Percentiles rank a stretch among this genome's conserved stretches.
These are phyloP conservation scores for Phytopythium oedochilum DNA, from an alignment of 352 stramenopile genomes.

Conservation along the genomic window DNA sequence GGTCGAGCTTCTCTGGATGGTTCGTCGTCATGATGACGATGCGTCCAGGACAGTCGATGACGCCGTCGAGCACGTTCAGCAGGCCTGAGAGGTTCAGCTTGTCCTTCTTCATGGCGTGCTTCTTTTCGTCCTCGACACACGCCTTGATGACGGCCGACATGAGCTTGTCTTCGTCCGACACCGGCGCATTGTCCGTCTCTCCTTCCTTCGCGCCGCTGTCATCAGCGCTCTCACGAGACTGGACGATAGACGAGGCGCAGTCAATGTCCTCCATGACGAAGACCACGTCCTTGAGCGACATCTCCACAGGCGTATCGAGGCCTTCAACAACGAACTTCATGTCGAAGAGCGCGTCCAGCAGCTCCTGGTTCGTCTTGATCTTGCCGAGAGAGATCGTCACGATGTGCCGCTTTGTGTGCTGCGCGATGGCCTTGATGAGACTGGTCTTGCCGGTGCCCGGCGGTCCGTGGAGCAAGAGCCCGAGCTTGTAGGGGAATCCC, in stretches of 20 bases:
- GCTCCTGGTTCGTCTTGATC: conserved; percentile 79
- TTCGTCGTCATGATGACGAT: conserved; percentile 95
- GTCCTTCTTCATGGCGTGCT: conserved; percentile 28
- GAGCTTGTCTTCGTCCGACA: not conserved
- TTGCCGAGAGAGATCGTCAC: conserved; percentile 69
- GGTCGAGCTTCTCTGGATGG: conserved; percentile 91
- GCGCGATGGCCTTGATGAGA: conserved; percentile 86
- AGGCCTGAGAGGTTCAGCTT: conserved; percentile 83
- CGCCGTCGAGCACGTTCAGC: conserved; percentile 89
- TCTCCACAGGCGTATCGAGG: conserved; percentile 55
- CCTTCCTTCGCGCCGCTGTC: not conserved
- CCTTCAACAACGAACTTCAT: conserved; percentile 57
- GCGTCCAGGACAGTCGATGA: conserved; percentile 84
- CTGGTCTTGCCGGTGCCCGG: conserved; percentile 90
- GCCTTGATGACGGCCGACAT: conserved; percentile 56
- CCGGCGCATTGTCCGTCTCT: conserved; percentile 28
- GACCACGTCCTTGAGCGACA: conserved; percentile 82
- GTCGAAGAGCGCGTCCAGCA: conserved; percentile 82
- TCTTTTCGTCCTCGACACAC: conserved; percentile 24
- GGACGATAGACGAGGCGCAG: conserved; percentile 75
- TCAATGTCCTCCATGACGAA: conserved; percentile 92
- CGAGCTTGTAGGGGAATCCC: conserved; percentile 89
- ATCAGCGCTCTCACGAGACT: conserved; percentile 15
- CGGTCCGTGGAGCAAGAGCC: conserved; percentile 82
- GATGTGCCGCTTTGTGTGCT: conserved; percentile 73